Percentiles rank a stretch among this genome's conserved stretches.
phyloP scores from a whole-genome alignment of 140 eudicot species.

The Anethum foeniculum region DNA sequence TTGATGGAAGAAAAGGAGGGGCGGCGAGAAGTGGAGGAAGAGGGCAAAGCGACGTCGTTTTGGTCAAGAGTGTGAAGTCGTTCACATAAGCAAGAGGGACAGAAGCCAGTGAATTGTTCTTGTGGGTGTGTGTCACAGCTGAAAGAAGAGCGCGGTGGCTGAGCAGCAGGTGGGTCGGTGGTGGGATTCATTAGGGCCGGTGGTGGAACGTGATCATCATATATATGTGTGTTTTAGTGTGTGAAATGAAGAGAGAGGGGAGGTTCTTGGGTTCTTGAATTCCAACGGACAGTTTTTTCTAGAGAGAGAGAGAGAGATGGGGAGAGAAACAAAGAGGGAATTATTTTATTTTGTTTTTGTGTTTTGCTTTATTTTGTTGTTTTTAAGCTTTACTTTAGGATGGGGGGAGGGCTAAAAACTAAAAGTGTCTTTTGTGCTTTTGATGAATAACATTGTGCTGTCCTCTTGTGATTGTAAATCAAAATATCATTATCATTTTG shows the following conservation, averaged over 20 bases:
- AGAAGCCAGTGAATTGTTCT: slow-evolving; percentile 79
- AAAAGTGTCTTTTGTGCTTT: slow-evolving; percentile 4
- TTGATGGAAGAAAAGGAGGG: slow-evolving; percentile 57
- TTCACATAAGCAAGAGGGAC: slow-evolving; percentile 85
- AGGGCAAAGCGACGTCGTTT: slow-evolving; percentile 35
- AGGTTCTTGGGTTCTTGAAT: slow-evolving; percentile 3
- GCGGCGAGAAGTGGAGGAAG: slow-evolving; percentile 51
- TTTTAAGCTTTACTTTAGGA: not conserved
- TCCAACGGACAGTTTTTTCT: slow-evolving; percentile 10
- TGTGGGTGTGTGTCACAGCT: slow-evolving; percentile 83
- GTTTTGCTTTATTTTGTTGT: not conserved
- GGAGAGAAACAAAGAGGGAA: not conserved
- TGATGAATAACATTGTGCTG: not conserved
- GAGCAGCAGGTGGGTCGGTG: slow-evolving; percentile 49
- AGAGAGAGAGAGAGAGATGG: not conserved
- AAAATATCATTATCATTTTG: not conserved
- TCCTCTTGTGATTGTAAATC: not conserved
- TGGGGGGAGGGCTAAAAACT: not conserved
- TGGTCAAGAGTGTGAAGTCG: slow-evolving; percentile 69
- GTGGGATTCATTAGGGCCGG: slow-evolving; percentile 62
- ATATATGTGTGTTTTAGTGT: slow-evolving; percentile 25
- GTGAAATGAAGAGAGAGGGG: not conserved
- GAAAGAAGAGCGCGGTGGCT: slow-evolving; percentile 76
- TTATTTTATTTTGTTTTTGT: not conserved
- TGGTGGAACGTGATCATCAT: slow-evolving; percentile 18